These are phyloP conservation scores for Nepenthes gracilis DNA, from an alignment of 148 eudicot genomes.

Conservation along the genomic window DNA sequence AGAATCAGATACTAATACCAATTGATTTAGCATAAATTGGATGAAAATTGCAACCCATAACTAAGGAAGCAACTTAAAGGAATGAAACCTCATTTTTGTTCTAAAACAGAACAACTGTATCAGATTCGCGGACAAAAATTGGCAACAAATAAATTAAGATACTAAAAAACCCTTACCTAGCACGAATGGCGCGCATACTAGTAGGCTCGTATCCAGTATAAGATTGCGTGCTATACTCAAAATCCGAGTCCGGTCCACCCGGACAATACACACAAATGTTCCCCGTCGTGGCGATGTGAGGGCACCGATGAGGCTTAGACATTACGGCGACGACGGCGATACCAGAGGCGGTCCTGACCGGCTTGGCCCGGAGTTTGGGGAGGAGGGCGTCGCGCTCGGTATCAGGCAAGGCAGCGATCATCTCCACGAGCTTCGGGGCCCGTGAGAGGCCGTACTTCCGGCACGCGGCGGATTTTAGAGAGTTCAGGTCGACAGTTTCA, in stretches of 20 bases:
- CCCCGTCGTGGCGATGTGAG: slow-evolving; percentile 95
- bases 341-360: slow-evolving; percentile 87
- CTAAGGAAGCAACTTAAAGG: no score
- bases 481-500: slow-evolving; percentile 70
- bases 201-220: slow-evolving; percentile 98
- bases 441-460: slow-evolving; percentile 87
- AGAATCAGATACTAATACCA: no score
- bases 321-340: slow-evolving; percentile 97
- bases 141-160: no score
- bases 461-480: slow-evolving; percentile 81
- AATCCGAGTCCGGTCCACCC: slow-evolving; percentile 96
- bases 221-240: slow-evolving; percentile 95
- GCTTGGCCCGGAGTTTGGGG: slow-evolving; percentile 81
- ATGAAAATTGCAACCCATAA: no score
- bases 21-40: no score
- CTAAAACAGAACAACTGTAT: no score
- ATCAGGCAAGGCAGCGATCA: slow-evolving; percentile 93
- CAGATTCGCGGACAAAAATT: no score
- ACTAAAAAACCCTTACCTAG: slow-evolving; percentile 33
- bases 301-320: slow-evolving; percentile 98
- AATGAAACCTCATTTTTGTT: no score
- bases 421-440: slow-evolving; percentile 89
- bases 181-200: slow-evolving; percentile 98
- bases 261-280: slow-evolving; percentile 97
- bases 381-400: slow-evolving; percentile 57